Conservation (phyloP, 257 asterid genomes). For the Przewalskia tangutica region DNA sequence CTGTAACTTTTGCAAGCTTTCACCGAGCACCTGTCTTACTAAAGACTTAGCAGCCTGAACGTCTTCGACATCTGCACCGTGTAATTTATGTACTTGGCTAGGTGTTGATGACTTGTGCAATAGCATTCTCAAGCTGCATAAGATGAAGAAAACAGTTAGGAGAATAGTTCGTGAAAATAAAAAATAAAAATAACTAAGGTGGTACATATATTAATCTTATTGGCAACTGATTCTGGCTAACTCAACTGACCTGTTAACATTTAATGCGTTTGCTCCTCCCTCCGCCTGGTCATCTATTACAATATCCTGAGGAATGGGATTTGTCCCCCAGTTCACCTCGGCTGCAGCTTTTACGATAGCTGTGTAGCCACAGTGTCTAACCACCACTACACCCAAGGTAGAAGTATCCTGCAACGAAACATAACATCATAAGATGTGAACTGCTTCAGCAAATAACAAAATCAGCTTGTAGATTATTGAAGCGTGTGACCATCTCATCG, state of each 20-base stretch:
- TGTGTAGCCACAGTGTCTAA: slow-evolving; percentile 76
- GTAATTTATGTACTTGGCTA: slow-evolving; percentile 47
- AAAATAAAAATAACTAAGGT: neutral
- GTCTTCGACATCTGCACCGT: slow-evolving; percentile 45
- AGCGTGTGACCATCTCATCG: too few species aligned
- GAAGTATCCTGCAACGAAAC: slow-evolving; percentile 62
- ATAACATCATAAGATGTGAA: slow-evolving; percentile 1
- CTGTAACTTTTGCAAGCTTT: slow-evolving; percentile 45
- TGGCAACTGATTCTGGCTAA: neutral
- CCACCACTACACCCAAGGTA: slow-evolving; percentile 63
- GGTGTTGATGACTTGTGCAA: slow-evolving; percentile 52
- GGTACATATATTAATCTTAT: neutral
- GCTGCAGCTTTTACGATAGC: slow-evolving; percentile 73
- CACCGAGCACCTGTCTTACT: slow-evolving; percentile 49
- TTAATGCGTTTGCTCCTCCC: slow-evolving; percentile 93
- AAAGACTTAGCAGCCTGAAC: slow-evolving; percentile 21
- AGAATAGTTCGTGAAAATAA: neutral
- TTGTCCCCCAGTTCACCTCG: slow-evolving; percentile 42
- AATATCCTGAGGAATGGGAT: slow-evolving; percentile 35
- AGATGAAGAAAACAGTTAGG: neutral
- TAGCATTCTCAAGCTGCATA: slow-evolving; percentile 65
- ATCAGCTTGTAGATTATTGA: neutral
- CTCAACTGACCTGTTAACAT: slow-evolving; percentile 61
- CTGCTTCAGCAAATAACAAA: neutral
- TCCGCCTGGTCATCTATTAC: slow-evolving; percentile 70